A percentile compares a stretch with the other conserved stretches of the same genome.
Evolutionary conservation across 768 basidiomycete genomes (phyloP).

Genomic region (Kwoniella bestiolae): DNA sequence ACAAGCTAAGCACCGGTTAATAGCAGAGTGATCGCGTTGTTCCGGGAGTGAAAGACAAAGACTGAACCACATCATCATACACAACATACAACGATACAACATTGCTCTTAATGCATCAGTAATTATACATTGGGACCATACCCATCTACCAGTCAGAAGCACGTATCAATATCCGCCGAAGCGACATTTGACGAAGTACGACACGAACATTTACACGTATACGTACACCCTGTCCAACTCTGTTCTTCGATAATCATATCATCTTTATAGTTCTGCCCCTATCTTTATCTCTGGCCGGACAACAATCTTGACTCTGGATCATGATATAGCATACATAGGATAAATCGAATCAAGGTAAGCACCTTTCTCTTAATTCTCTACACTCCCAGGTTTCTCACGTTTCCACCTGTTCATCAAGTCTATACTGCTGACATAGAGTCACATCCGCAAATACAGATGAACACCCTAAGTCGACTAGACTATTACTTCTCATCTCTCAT

Average conservation of each 20-base stretch:
- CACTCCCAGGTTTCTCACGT: no score
- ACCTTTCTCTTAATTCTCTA: no score
- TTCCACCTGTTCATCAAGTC: no score
- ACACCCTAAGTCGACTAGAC: constrained; percentile 41
- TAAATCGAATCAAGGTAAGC: not conserved
- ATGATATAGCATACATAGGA: constrained; percentile 7
- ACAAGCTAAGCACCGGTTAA: not conserved
- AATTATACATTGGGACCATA: not conserved
- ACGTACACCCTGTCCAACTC: not conserved
- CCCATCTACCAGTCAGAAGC: no score
- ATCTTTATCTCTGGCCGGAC: not conserved
- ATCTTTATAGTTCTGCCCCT: not conserved
- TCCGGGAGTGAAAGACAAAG: not conserved
- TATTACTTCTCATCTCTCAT: constrained; percentile 27
- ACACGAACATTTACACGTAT: no score
- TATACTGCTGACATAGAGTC: not conserved
- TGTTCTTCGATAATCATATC: not conserved
- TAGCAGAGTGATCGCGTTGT: constrained; percentile 1
- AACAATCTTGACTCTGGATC: not conserved
- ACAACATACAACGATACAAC: not conserved
- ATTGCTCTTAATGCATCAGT: no score
- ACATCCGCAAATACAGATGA: constrained; percentile 25
- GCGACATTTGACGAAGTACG: no score
- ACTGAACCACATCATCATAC: not conserved
- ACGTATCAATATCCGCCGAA: no score